phyloP scores from a whole-genome alignment of 176 grass and related monocot species.

The Chrysopogon serrulatus region DNA sequence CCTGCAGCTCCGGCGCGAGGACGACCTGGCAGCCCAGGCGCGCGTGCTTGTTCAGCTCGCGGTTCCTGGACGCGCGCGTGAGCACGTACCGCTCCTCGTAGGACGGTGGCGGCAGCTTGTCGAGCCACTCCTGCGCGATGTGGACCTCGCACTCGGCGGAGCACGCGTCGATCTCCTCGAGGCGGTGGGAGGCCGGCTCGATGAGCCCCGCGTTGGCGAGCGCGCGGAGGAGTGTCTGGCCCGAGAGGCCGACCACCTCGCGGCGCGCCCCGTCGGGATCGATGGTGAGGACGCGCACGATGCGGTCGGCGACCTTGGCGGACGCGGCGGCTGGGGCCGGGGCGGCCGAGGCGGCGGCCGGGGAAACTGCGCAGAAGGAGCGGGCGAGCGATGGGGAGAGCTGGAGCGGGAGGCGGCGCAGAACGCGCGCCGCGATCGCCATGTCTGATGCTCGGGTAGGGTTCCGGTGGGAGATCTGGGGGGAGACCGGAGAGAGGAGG shows the following conservation, averaged over 20 bases:
- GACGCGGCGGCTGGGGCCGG: conserved; percentile 28
- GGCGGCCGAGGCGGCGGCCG: conserved; percentile 14
- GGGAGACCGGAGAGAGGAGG: not conserved
- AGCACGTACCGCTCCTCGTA: conserved; percentile 84
- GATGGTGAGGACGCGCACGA: conserved; percentile 83
- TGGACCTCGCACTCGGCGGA: conserved; percentile 95
- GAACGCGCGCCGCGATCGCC: conserved; percentile 68
- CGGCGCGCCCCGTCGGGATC: conserved; percentile 62
- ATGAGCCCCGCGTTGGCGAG: conserved; percentile 74
- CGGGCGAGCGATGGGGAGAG: conserved; percentile 40
- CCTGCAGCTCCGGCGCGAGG: conserved; percentile 72
- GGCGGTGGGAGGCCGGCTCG: conserved; percentile 85
- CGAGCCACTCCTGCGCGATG: conserved; percentile 97
- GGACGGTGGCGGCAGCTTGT: conserved; percentile 74
- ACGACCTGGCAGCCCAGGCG: conserved; percentile 92
- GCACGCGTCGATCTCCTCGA: conserved; percentile 97
- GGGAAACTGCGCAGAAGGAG: conserved; percentile 29
- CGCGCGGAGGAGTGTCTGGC: conserved; percentile 84
- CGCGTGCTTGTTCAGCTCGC: conserved; percentile 86
- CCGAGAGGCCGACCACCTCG: conserved; percentile 67
- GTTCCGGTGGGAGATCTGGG: conserved; percentile 37
- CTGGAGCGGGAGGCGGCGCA: conserved; percentile 56
- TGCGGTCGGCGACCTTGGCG: conserved; percentile 92
- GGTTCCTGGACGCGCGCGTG: conserved; percentile 67
- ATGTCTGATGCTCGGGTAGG: conserved; percentile 54